Percentiles rank a stretch among this genome's conserved stretches.
Conservation (phyloP, 1,284 basidiomycete species). For the Trichosporon sp. region DNA sequence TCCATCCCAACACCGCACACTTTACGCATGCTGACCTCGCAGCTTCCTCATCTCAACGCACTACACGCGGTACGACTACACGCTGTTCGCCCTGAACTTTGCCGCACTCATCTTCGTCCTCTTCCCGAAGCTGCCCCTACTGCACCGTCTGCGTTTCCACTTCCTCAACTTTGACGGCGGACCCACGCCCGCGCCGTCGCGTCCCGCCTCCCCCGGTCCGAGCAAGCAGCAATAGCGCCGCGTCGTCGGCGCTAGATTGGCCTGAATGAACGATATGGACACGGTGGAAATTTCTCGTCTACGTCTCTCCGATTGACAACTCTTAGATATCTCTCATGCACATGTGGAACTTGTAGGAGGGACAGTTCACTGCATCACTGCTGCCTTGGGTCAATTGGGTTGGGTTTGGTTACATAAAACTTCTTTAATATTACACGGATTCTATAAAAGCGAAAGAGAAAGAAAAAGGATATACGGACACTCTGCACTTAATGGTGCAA, state of each 20-base stretch:
- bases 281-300: not conserved
- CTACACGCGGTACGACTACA: slow-evolving; percentile 93
- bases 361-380: not conserved
- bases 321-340: slow-evolving; percentile 23
- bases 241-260: no score
- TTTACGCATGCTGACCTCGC: slow-evolving; percentile 25
- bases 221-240: slow-evolving; percentile 13
- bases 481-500: not conserved
- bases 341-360: not conserved
- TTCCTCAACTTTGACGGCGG: slow-evolving; percentile 45
- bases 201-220: slow-evolving; percentile 45
- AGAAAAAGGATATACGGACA: not conserved
- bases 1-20: no score
- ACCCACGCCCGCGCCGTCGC: slow-evolving; percentile 48
- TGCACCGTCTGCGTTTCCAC: slow-evolving; percentile 57
- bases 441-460: not conserved
- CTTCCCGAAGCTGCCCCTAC: slow-evolving; percentile 87
- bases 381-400: no score
- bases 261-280: not conserved
- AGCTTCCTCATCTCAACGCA: slow-evolving; percentile 97
- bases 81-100: slow-evolving; percentile 89
- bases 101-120: slow-evolving; percentile 77
- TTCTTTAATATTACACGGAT: not conserved
- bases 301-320: slow-evolving; percentile 23
- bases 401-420: not conserved